Conservation (phyloP, 192 early-diverging fungal species). For the Coemansia pectinata region DNA sequence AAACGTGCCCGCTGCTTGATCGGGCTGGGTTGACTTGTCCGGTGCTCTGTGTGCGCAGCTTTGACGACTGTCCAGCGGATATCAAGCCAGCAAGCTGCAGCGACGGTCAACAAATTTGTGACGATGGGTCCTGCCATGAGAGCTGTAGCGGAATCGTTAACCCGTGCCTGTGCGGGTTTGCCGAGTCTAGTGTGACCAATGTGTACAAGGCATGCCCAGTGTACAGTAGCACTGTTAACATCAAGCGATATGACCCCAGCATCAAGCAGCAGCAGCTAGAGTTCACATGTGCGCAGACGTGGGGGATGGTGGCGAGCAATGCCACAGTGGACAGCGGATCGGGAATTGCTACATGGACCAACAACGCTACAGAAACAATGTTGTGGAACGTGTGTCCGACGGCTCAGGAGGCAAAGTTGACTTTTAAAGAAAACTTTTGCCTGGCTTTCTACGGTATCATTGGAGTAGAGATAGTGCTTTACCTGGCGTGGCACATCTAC, state of each 20-base stretch:
- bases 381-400: conserved; percentile 59
- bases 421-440: conserved; percentile 59
- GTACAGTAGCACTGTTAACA: conserved; percentile 48
- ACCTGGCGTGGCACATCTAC: conserved; percentile 59
- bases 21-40: conserved; percentile 56
- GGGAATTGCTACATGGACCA: conserved; percentile 16
- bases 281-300: conserved; percentile 23
- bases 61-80: conserved; percentile 52
- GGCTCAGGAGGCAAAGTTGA: conserved; percentile 46
- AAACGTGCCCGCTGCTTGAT: conserved; percentile 56
- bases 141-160: conserved; percentile 54
- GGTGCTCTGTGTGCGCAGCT: conserved; percentile 55
- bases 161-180: conserved; percentile 56
- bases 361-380: conserved; percentile 6
- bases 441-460: conserved; percentile 57
- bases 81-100: conserved; percentile 43
- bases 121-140: conserved; percentile 57
- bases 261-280: conserved; percentile 50
- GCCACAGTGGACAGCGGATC: conserved; percentile 15
- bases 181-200: conserved; percentile 3
- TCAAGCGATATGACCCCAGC: conserved; percentile 51
- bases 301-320: conserved; percentile 24
- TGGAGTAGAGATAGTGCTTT: conserved; percentile 47
- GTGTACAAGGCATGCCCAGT: conserved; percentile 57
- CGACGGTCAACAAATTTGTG: conserved; percentile 51